A percentile compares a stretch with the other conserved stretches of the same genome.
Evolutionary conservation across 345 rosid genomes (phyloP).

Genomic region (Populus davidiana): DNA sequence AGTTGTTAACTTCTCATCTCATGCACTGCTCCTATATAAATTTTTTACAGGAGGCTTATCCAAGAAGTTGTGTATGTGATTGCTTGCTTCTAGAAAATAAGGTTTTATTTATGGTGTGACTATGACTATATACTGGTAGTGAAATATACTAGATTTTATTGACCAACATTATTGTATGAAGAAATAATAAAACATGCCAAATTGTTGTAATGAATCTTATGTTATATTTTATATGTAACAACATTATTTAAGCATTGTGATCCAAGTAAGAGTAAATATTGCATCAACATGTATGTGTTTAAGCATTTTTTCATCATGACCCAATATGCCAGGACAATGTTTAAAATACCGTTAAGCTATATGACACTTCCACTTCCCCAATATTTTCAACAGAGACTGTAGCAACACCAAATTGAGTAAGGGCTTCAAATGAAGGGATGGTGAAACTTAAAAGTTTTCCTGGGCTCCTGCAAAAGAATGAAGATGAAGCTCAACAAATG

Average conservation of each 20-base stretch:
- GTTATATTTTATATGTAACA: too few species aligned
- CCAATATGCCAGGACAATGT: background rate
- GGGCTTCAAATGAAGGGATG: slow-evolving; percentile 83
- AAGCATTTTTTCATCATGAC: background rate
- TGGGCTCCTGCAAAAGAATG: slow-evolving; percentile 63
- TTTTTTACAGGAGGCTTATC: too few species aligned
- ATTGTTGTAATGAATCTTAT: background rate
- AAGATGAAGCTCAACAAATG: background rate
- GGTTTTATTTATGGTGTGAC: too few species aligned
- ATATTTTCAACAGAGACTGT: slow-evolving; percentile 61
- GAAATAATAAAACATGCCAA: background rate
- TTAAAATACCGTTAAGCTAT: slow-evolving; percentile 71
- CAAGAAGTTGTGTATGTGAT: too few species aligned
- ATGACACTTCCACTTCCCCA: slow-evolving; percentile 91
- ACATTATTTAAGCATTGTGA: background rate
- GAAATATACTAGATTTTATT: too few species aligned
- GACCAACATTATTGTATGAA: background rate
- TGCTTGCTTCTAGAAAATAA: too few species aligned
- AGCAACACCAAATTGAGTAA: slow-evolving; percentile 81
- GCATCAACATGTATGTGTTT: background rate
- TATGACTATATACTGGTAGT: too few species aligned
- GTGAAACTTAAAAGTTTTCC: slow-evolving; percentile 70
- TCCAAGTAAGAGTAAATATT: background rate
- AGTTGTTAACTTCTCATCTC: too few species aligned
- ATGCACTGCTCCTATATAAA: too few species aligned